A percentile compares a stretch with the other conserved stretches of the same genome.
Conservation (phyloP, 306 rosid genomes). For the Vicia villosa region DNA sequence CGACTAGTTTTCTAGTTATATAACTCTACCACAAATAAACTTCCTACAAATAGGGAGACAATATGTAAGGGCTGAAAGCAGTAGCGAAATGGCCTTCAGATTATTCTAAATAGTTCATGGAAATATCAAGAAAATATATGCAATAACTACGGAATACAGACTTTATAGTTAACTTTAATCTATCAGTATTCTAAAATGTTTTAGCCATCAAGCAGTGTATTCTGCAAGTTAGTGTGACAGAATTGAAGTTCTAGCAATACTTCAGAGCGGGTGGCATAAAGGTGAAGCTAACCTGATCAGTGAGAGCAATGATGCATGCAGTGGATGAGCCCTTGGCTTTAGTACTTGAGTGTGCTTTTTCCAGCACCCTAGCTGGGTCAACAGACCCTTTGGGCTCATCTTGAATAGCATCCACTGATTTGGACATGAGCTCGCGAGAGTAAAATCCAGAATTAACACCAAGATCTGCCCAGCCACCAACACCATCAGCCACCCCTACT, state of each 20-base stretch:
- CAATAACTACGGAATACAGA: neutral
- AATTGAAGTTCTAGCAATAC: constrained; percentile 17
- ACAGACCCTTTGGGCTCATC: constrained; percentile 96
- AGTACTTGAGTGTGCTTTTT: constrained; percentile 90
- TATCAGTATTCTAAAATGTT: constrained; percentile 15
- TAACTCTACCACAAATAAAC: constrained; percentile 4
- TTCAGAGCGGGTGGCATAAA: constrained; percentile 19
- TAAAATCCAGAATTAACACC: constrained; percentile 87
- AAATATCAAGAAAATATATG: constrained; percentile 10
- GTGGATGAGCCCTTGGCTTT: constrained; percentile 95
- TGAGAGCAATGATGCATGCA: constrained; percentile 93
- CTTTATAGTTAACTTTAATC: neutral
- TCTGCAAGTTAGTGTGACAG: constrained; percentile 18
- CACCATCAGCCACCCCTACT: constrained; percentile 98
- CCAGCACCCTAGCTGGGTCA: constrained; percentile 95
- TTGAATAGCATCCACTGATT: constrained; percentile 77
- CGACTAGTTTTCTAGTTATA: neutral
- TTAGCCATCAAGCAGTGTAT: constrained; percentile 6
- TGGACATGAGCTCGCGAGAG: constrained; percentile 93
- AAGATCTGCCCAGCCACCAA: constrained; percentile 98
- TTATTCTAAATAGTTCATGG: neutral
- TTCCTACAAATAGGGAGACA: neutral
- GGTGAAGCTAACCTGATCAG: constrained; percentile 67
- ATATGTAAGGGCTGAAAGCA: constrained; percentile 27
- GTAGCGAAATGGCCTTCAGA: neutral